Percentiles rank a stretch among this genome's conserved stretches.
phyloP scores from a whole-genome alignment of 257 asterid species.

The Solanum rostratum region DNA sequence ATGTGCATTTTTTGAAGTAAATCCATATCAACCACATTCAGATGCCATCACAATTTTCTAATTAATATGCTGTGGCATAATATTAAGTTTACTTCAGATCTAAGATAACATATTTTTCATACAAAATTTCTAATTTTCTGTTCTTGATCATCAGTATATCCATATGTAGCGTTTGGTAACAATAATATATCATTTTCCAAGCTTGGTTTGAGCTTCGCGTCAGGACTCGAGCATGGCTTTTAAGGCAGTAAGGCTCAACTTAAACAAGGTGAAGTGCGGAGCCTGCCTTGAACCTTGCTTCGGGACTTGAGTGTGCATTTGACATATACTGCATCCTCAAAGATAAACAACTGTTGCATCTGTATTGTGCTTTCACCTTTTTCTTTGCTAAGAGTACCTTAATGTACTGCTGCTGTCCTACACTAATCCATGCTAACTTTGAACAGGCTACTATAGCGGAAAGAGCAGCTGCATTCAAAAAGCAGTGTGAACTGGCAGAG shows the following conservation, averaged over 20 bases:
- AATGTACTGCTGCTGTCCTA: neutral
- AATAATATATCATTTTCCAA: neutral
- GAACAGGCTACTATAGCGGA: constrained; percentile 80
- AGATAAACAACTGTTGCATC: neutral
- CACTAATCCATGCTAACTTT: neutral
- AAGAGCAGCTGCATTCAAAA: constrained; percentile 82
- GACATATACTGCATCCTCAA: neutral
- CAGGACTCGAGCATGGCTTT: neutral
- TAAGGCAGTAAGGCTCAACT: neutral
- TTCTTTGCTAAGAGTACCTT: neutral
- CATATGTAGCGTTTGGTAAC: neutral
- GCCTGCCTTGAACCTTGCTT: neutral
- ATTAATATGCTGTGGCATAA: neutral
- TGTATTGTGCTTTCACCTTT: neutral
- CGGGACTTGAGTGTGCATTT: neutral
- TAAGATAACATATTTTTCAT: neutral
- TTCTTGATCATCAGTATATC: neutral
- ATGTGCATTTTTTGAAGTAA: neutral
- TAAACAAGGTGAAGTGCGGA: neutral
- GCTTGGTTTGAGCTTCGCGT: neutral
- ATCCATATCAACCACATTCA: neutral
- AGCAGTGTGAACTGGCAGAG: constrained; percentile 79
- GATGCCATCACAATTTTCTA: neutral
- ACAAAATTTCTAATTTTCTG: neutral
- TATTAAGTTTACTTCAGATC: neutral